A percentile compares a stretch with the other conserved stretches of the same genome.
These are phyloP conservation scores for Bothriochloa decipiens DNA, from an alignment of 176 grass and related monocot species.

Conservation along the genomic window DNA sequence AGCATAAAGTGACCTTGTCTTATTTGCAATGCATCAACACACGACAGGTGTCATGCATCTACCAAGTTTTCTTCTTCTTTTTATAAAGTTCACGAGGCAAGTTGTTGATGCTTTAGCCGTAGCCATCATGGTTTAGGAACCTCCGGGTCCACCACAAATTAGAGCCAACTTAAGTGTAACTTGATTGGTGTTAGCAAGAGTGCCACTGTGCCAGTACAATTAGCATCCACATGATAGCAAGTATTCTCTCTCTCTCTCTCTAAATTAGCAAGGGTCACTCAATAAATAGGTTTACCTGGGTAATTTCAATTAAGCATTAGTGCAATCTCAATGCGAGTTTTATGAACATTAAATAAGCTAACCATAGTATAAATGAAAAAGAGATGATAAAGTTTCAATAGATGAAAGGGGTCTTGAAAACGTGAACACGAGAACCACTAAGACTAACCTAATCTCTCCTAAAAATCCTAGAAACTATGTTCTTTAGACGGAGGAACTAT, in stretches of 20 bases:
- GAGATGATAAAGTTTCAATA: too few species aligned
- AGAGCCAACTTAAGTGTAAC: neutral
- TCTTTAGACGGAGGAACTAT: too few species aligned
- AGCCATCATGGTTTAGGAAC: neutral
- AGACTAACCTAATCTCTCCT: too few species aligned
- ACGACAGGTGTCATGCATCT: neutral
- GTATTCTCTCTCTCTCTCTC: neutral
- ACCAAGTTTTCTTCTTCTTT: neutral
- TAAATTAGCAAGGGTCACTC: too few species aligned
- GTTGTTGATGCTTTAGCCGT: neutral
- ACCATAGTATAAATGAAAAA: too few species aligned
- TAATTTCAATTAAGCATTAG: too few species aligned
- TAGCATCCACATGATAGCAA: neutral
- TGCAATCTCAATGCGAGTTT: too few species aligned
- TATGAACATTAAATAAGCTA: too few species aligned
- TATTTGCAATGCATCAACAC: neutral
- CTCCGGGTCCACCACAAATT: neutral
- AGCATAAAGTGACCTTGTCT: neutral
- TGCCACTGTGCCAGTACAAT: neutral
- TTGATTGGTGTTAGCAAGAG: neutral
- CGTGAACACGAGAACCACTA: too few species aligned
- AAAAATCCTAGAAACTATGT: too few species aligned
- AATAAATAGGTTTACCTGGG: too few species aligned
- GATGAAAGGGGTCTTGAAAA: too few species aligned
- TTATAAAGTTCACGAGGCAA: neutral